Base-by-base conservation (phyloP, 2,329 filamentous ascomycete genomes). In the Trichoderma brevicompactum region DNA sequence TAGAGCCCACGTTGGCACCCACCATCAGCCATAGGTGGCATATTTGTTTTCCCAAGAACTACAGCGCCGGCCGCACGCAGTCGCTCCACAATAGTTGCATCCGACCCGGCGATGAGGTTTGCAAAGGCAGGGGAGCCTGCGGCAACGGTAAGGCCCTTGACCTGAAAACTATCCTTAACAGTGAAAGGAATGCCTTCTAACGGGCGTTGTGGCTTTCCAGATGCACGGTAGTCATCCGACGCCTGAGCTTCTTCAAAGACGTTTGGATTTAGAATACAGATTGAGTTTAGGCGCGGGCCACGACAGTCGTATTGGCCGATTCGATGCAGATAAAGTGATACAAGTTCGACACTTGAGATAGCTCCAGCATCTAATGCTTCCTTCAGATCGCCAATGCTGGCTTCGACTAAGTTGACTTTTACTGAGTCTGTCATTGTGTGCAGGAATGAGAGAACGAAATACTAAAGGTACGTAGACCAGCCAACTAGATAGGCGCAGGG, bases 121-220 rank as follows among this genome's bases (percentile, higher is more conserved):
- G 32, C 49, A n/a, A 53, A 53, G 17, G 49, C 49, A 36, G 49
- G 49, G 6, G 49, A 53, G 17, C 15, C 49, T n/a, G 49, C 49
- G 36, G 49, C n/a, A 10, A 53, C 32, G 6, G 49, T 36, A 9
- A 53, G 10, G 32, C 49, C 49, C 36, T 36, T 53, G 49, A 53
- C 13, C 5, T 53, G n/a, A 10, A 17, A 53, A 32, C 49, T 38
- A 53, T 53, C 49, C 32, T 36, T 53, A 5, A 53, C 49, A 12
- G 49, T 53, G 49, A 38, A 53, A 9, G 49, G 49, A 23, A 49
- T 49, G 1, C 49, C 49, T 19, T 53, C 49, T 19, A 53, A 32
- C n/a, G 49, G 32, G 12, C 49, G 49, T 36, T 15, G 49, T 53
- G 32, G 15, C 32, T 36, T 36, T 53, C 49, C 32, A 32, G 49